Conservation (phyloP, 768 basidiomycete species). For the Xerocomus spinulosus region DNA sequence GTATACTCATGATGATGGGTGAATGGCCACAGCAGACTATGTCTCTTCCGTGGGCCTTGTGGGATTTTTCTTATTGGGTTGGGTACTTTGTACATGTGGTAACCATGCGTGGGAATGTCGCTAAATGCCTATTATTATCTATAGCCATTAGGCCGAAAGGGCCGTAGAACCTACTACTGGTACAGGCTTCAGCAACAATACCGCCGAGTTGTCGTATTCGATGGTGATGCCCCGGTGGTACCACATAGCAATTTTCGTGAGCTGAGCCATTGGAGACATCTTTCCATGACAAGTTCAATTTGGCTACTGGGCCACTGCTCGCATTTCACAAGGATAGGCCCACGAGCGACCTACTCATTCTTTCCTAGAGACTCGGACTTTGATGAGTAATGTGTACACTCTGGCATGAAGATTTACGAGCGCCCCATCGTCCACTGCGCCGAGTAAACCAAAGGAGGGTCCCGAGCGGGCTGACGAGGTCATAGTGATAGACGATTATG, state of each 20-base stretch:
- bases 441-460: slow-evolving; percentile 10
- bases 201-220: no score
- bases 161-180: background rate
- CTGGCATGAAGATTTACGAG: slow-evolving; percentile 94
- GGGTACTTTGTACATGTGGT: background rate
- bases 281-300: no score
- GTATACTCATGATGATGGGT: slow-evolving; percentile 1
- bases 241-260: background rate
- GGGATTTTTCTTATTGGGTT: background rate
- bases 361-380: slow-evolving; percentile 89
- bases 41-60: background rate
- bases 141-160: no score
- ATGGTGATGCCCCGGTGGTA: background rate
- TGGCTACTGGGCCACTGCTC: slow-evolving; percentile 39
- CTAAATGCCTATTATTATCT: background rate
- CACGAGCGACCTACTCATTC: slow-evolving; percentile 66
- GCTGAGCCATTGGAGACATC: no score
- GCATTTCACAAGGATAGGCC: slow-evolving; percentile 70
- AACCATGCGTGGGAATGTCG: background rate
- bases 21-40: background rate
- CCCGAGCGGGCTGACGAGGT: slow-evolving; percentile 7
- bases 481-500: slow-evolving; percentile 18
- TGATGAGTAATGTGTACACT: slow-evolving; percentile 79
- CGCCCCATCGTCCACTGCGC: slow-evolving; percentile 31
- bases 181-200: no score